phyloP scores from a whole-genome alignment of 2,329 filamentous ascomycete species.

The Botrytis elliptica region DNA sequence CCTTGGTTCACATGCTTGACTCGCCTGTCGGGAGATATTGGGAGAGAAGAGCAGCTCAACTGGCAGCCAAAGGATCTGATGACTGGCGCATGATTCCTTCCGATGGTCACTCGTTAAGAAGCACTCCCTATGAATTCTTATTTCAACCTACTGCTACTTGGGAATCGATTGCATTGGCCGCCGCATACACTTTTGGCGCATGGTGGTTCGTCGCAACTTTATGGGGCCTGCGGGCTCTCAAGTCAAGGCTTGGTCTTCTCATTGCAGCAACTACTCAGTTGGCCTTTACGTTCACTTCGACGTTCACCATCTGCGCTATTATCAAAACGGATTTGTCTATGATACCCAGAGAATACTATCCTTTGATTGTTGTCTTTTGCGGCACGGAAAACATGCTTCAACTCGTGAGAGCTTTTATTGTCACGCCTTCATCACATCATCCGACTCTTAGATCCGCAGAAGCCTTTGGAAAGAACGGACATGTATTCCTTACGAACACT shows the following conservation, averaged over 20 bases:
- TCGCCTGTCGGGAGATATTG: constrained; percentile 64
- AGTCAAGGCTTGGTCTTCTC: constrained; percentile 71
- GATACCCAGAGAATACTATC: constrained; percentile 72
- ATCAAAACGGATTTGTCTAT: constrained; percentile 72
- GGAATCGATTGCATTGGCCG: constrained; percentile 62
- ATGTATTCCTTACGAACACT: constrained; percentile 66
- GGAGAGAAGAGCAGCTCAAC: constrained; percentile 56
- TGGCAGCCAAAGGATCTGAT: constrained; percentile 50
- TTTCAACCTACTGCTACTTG: constrained; percentile 69
- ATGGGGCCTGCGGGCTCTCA: constrained; percentile 69
- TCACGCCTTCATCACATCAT: constrained; percentile 66
- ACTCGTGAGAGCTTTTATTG: constrained; percentile 73
- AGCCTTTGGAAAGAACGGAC: constrained; percentile 71
- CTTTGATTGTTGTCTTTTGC: constrained; percentile 70
- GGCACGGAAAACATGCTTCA: constrained; percentile 78
- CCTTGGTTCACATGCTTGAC: constrained; percentile 66
- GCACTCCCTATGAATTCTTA: constrained; percentile 73
- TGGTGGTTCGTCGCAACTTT: constrained; percentile 67
- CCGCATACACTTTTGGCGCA: constrained; percentile 63
- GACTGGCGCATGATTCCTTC: constrained; percentile 66
- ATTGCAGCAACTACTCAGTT: constrained; percentile 70
- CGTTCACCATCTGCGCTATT: constrained; percentile 75
- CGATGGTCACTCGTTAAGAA: constrained; percentile 53
- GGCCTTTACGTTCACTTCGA: constrained; percentile 70
- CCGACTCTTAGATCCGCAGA: constrained; percentile 69